Base-by-base conservation (phyloP, 345 rosid genomes). In the Lagerstroemia speciosa region DNA sequence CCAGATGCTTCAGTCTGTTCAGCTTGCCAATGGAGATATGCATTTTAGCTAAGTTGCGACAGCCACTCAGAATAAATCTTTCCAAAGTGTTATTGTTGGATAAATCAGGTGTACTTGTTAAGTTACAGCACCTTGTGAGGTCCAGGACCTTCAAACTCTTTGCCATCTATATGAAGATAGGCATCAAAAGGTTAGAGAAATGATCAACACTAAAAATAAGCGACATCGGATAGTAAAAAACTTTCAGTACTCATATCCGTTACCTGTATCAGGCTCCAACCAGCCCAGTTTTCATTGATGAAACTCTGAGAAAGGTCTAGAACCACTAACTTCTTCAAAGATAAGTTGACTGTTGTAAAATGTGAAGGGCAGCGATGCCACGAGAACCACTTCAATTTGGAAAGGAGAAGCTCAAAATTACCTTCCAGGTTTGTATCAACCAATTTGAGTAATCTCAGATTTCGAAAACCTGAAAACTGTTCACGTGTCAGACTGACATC, bases 1-100 rank as follows among this genome's bases (percentile, higher is more conserved):
- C 31, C 15, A 65, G 40, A 33, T 27, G 31, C 19, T 26, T 6
- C 69, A 50, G 77, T 1, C 48, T 69, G 38, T 71, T 31, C 0
- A 78, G 78, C 48, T 70, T 50, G 24, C 61, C 67, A 15, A 81
- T 67, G 40, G 84, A 81, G 31, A 20, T 63, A 29, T 76, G 74
- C 48, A 78, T 45, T 50, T 66, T 33, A 61, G 55, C 40, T 66
- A 81, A 69, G 3, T 46, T 66, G 33, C 22, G 27, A 61, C 85
- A 79, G 4, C 69, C 67, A 65, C 74, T 58, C 27, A 77, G 72
- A 22, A 52, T 62, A 70, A 82, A 30, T 37, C 19, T 70, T 74
- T 79, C 75, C 19, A 79, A 76, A 53, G 41, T 32, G 22, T 64
- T 73, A 12, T 71, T 74, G 11, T 69, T 67, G 12, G 67, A 60